Base-by-base conservation (phyloP, 805 yeast genomes). In the Sugiyamaella americana region DNA sequence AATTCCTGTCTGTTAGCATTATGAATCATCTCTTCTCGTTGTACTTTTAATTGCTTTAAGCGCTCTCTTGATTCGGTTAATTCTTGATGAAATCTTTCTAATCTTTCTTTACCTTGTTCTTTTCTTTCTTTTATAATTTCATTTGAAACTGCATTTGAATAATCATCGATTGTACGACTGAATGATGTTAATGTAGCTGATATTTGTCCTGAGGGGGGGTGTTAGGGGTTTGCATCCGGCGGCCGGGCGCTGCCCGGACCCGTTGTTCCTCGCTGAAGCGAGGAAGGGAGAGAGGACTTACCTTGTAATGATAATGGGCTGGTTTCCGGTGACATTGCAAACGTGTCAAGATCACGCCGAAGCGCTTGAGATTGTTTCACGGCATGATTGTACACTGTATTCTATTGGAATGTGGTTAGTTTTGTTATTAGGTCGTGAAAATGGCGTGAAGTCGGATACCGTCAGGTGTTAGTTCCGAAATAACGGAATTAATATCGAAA, bases 361-460 rank as follows among this genome's bases (percentile, higher is more conserved):
- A 91, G 67, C 22, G 80, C 72, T 57, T 79, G 86, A 24, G 87
- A 78, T 65, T 89, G 96, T 64, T 87, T 87, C 46, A 84, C 73
- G 5, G 95, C 96, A 64, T 87, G 95, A 67, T 87, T 91, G 68
- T 83, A 87, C 44, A 89, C 71, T 22, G 95, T 81, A 67, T 88
- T 89, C 98, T 74, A 43, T 34, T 5, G n/a, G n/a, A n/a, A n/a
- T n/a, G n/a, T n/a, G n/a, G n/a, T n/a, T n/a, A n/a, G n/a, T n/a
- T n/a, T n/a, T n/a, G n/a, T n/a, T n/a, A n/a, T n/a, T n/a, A n/a
- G n/a, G n/a, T n/a, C n/a, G n/a, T n/a, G n/a, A n/a, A n/a, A n/a
- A n/a, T n/a, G n/a, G n/a, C n/a, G n/a, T n/a, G n/a, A n/a, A n/a
- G n/a, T n/a, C n/a, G n/a, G n/a, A n/a, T n/a, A n/a, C n/a, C n/a